Evolutionary conservation across 352 stramenopile genomes (phyloP).

Genomic region (Globisporangium camurandrum): DNA sequence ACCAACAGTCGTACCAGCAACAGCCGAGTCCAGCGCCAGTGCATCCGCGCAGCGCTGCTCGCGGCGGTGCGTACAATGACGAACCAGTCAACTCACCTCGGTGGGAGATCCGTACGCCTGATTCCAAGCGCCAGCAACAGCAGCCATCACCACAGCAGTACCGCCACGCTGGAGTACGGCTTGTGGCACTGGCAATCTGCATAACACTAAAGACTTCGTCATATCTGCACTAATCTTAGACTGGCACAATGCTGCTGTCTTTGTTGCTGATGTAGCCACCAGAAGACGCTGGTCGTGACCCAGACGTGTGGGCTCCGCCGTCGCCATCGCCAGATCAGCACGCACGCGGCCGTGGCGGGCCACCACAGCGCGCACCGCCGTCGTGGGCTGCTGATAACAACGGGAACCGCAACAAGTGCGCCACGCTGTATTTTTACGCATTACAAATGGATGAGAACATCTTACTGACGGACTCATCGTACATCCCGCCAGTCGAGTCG

Average conservation of each 20-base stretch:
- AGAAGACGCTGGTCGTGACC: constrained; percentile 31
- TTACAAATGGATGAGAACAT: no score
- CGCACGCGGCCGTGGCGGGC: constrained; percentile 14
- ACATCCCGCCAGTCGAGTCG: constrained; percentile 20
- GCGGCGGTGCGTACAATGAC: constrained; percentile 5
- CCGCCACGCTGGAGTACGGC: constrained; percentile 3
- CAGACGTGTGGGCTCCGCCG: constrained; percentile 67
- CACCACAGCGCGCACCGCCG: constrained; percentile 24
- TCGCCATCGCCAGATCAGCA: constrained; percentile 55
- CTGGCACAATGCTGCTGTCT: no score
- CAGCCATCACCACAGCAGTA: constrained; percentile 1
- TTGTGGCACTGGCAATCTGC: no score
- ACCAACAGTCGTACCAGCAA: constrained; percentile 24
- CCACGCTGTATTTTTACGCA: not conserved
- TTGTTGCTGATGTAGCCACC: not conserved
- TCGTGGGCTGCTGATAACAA: constrained; percentile 54
- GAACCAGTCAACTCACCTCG: constrained; percentile 21
- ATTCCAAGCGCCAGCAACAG: constrained; percentile 17
- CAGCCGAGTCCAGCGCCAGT: constrained; percentile 14
- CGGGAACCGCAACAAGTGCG: constrained; percentile 25
- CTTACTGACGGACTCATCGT: no score
- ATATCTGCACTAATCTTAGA: no score
- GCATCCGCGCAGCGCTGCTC: constrained; percentile 3
- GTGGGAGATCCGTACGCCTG: constrained; percentile 50
- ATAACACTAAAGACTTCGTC: no score